A percentile compares a stretch with the other conserved stretches of the same genome.
Evolutionary conservation across 2,329 filamentous ascomycete species (phyloP).

Genomic region (Ascomycota sp.): DNA sequence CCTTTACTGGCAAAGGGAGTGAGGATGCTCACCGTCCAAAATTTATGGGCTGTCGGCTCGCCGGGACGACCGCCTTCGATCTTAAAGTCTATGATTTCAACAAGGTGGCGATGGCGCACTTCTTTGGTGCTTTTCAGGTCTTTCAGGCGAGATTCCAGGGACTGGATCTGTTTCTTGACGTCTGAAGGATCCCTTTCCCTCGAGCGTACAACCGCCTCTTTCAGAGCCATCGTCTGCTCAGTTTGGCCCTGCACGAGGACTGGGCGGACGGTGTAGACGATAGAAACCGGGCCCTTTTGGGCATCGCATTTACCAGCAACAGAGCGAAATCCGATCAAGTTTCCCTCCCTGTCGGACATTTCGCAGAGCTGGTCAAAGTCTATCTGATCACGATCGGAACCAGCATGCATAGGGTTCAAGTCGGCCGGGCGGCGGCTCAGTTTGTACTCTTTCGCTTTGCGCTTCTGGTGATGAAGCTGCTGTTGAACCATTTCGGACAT

Average conservation of each 20-base stretch:
- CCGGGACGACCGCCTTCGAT: slow-evolving; percentile 35
- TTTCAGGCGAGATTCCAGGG: slow-evolving; percentile 58
- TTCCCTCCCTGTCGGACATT: slow-evolving; percentile 41
- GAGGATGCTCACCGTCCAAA: slow-evolving; percentile 58
- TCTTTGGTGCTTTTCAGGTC: slow-evolving; percentile 53
- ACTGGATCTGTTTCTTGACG: slow-evolving; percentile 57
- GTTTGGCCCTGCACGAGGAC: slow-evolving; percentile 33
- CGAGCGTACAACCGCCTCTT: slow-evolving; percentile 42
- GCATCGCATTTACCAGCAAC: slow-evolving; percentile 51
- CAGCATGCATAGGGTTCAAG: slow-evolving; percentile 6
- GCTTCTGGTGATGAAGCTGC: slow-evolving; percentile 47
- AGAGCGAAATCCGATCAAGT: slow-evolving; percentile 44
- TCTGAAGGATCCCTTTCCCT: slow-evolving; percentile 35
- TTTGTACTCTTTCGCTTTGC: slow-evolving; percentile 42
- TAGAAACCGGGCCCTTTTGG: slow-evolving; percentile 43
- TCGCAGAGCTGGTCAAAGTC: slow-evolving; percentile 49
- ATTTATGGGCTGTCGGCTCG: slow-evolving; percentile 14
- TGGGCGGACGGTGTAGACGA: slow-evolving; percentile 53
- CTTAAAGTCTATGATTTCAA: slow-evolving; percentile 67
- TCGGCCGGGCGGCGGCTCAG: slow-evolving; percentile 33
- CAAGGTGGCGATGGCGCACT: slow-evolving; percentile 54
- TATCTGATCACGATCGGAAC: slow-evolving; percentile 17
- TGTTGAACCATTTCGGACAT: slow-evolving; percentile 53
- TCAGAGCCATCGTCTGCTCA: slow-evolving; percentile 49
- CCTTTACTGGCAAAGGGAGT: slow-evolving; percentile 64